phyloP scores from a whole-genome alignment of 257 asterid species.

The Gardenia jasminoides region DNA sequence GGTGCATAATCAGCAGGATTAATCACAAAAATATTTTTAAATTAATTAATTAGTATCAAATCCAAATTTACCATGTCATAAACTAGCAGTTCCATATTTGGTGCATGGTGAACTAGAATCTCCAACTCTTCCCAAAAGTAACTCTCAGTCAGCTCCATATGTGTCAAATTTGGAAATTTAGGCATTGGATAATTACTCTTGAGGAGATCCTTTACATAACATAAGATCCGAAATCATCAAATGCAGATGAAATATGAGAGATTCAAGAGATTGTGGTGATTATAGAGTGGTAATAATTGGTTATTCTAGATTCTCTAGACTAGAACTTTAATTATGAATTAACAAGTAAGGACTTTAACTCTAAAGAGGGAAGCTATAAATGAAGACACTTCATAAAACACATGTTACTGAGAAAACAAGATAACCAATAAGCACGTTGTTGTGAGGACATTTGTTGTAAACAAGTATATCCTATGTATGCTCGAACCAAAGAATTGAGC shows the following conservation, averaged over 20 bases:
- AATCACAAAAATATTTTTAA: too few relatives aligned
- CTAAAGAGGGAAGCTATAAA: neutral
- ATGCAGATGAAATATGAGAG: neutral
- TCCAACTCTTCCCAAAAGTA: neutral
- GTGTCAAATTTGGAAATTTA: neutral
- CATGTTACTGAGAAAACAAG: neutral
- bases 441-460: neutral
- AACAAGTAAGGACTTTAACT: too few relatives aligned
- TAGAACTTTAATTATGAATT: too few relatives aligned
- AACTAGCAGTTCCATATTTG: neutral
- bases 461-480: neutral
- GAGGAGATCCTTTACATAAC: too few relatives aligned
- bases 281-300: too few relatives aligned
- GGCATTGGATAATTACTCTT: neutral
- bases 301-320: too few relatives aligned
- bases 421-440: too few relatives aligned
- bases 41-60: too few relatives aligned
- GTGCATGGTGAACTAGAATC: neutral
- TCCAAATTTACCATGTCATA: neutral
- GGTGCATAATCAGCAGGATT: too few relatives aligned
- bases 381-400: neutral
- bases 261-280: too few relatives aligned
- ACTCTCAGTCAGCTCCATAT: neutral
- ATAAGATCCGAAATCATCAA: neutral
- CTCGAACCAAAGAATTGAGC: neutral